These are phyloP conservation scores for Aspergillus haitiensis DNA, from an alignment of 495 filamentous ascomycete genomes.

Conservation along the genomic window DNA sequence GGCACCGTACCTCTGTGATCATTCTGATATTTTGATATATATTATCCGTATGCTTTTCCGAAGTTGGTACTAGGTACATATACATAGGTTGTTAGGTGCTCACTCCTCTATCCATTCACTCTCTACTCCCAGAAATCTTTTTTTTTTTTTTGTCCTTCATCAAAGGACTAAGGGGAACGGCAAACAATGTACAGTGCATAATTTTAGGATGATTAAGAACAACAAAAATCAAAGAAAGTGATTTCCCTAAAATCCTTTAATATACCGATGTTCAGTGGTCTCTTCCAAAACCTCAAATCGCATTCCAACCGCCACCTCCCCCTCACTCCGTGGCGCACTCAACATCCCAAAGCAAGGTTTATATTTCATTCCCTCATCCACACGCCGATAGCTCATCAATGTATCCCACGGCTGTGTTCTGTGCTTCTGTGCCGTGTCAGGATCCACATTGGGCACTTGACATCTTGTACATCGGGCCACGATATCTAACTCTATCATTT, in stretches of 20 bases:
- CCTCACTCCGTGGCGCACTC: conserved; percentile 60
- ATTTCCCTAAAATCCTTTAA: conserved; percentile 39
- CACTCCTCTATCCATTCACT: too few species aligned
- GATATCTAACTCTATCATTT: conserved; percentile 51
- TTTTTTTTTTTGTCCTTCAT: too few species aligned
- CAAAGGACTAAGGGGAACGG: too few species aligned
- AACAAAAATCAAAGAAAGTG: too few species aligned
- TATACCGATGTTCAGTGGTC: conserved; percentile 60
- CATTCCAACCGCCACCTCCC: conserved; percentile 55
- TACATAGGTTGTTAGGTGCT: too few species aligned
- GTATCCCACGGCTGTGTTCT: conserved; percentile 73
- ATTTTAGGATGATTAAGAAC: too few species aligned
- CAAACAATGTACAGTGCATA: too few species aligned
- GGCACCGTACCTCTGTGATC: too few species aligned
- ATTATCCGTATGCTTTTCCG: too few species aligned
- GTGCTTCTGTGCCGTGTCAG: conserved; percentile 67
- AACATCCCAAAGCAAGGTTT: conserved; percentile 86
- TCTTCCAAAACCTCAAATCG: conserved; percentile 54
- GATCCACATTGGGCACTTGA: conserved; percentile 83
- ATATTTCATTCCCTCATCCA: conserved; percentile 71
- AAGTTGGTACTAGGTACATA: too few species aligned
- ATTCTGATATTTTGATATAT: too few species aligned
- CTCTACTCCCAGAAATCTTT: too few species aligned
- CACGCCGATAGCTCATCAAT: conserved; percentile 65
- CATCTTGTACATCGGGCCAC: conserved; percentile 76